Conservation (phyloP, 345 rosid species). For the Ceriops tagal region DNA sequence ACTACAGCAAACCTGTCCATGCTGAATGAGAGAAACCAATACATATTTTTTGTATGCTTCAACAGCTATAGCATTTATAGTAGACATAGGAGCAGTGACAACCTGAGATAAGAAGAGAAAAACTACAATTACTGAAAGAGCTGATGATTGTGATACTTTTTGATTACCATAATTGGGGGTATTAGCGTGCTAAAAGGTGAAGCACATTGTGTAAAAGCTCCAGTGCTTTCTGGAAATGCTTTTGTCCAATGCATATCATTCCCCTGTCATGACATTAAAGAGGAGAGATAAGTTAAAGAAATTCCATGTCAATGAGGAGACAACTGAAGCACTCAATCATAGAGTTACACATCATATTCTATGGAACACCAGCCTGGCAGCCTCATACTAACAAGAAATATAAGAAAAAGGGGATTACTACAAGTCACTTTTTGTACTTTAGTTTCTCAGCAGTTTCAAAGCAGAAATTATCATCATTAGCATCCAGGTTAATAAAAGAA, state of each 20-base stretch:
- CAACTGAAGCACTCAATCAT: background rate
- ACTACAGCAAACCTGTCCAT: conserved; percentile 60
- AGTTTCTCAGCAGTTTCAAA: no score
- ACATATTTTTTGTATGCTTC: conserved; percentile 92
- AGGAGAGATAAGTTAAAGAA: conserved; percentile 5
- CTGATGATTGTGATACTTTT: background rate
- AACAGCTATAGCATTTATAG: conserved; percentile 70
- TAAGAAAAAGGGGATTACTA: no score
- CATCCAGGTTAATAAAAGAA: no score
- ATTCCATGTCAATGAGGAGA: background rate
- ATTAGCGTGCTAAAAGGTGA: conserved; percentile 6
- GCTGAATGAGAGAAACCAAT: conserved; percentile 74
- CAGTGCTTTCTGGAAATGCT: conserved; percentile 73
- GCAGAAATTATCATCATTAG: no score
- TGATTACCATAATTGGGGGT: conserved; percentile 10
- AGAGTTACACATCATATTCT: no score
- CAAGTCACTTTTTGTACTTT: no score
- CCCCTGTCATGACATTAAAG: conserved; percentile 55
- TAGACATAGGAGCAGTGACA: conserved; percentile 89
- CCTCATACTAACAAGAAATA: no score
- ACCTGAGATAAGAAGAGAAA: conserved; percentile 43
- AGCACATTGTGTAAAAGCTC: conserved; percentile 86
- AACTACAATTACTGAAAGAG: conserved; percentile 12
- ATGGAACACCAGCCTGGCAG: no score
- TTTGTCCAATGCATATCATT: conserved; percentile 88